phyloP scores from a whole-genome alignment of 2,329 filamentous ascomycete species.

The Metarhizium album region DNA sequence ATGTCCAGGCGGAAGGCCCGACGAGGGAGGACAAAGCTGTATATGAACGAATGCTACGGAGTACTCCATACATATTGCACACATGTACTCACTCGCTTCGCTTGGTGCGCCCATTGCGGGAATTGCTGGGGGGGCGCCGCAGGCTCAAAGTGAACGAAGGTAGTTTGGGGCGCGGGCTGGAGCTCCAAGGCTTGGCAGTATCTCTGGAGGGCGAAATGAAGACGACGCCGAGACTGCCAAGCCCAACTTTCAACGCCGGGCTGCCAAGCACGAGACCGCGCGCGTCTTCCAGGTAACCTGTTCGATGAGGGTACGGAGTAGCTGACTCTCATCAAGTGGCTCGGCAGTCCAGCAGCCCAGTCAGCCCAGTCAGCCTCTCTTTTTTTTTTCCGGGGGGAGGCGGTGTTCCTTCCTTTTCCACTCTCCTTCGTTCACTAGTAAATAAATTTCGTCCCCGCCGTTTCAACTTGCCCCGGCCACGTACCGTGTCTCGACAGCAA shows the following conservation, averaged over 20 bases:
- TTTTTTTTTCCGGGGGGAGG: too few species aligned
- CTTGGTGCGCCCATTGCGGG: not conserved
- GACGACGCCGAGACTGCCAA: conserved; percentile 13
- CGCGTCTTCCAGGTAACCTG: not conserved
- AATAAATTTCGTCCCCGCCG: too few species aligned
- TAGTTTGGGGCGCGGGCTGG: conserved; percentile 3
- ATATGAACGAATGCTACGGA: conserved; percentile 1
- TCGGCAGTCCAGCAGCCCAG: not conserved
- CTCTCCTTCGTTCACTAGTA: too few species aligned
- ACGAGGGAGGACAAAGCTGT: not conserved
- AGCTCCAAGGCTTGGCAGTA: conserved; percentile 11
- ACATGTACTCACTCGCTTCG: too few species aligned
- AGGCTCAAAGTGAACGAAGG: conserved; percentile 2
- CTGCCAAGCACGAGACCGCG: conserved; percentile 1
- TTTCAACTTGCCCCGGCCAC: too few species aligned
- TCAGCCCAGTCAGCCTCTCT: too few species aligned
- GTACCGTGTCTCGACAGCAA: too few species aligned
- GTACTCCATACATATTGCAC: not conserved
- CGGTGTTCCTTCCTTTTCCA: too few species aligned
- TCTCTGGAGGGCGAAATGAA: conserved; percentile 6
- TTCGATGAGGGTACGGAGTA: too few species aligned
- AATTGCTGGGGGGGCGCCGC: not conserved
- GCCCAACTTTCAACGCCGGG: conserved; percentile 5
- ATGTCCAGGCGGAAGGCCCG: not conserved
- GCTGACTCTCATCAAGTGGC: not conserved